These are phyloP conservation scores for Penicillium frequentans DNA, from an alignment of 2,329 filamentous ascomycete species.

Conservation along the genomic window DNA sequence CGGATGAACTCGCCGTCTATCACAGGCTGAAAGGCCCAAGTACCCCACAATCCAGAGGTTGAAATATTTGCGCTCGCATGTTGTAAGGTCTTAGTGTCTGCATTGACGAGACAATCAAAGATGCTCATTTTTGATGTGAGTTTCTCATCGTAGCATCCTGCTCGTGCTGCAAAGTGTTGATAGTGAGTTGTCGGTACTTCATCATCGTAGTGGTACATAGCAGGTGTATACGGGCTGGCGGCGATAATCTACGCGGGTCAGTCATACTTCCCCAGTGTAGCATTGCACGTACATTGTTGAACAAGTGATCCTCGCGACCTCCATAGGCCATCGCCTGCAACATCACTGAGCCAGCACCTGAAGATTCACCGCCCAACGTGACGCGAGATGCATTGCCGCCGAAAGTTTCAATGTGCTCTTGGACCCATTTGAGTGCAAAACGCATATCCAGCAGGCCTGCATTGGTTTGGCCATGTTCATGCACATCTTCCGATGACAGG, in stretches of 20 bases:
- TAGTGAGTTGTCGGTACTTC: conserved; percentile 48
- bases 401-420: conserved; percentile 7
- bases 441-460: conserved; percentile 8
- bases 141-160: conserved; percentile 36
- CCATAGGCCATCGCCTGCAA: conserved; percentile 11
- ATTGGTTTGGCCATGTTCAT: conserved; percentile 18
- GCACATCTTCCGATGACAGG: conserved; percentile 53
- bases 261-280: background rate
- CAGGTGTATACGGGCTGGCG: conserved; percentile 55
- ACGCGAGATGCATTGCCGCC: conserved; percentile 11
- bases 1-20: conserved; percentile 44
- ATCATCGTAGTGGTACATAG: conserved; percentile 54
- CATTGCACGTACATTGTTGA: conserved; percentile 24
- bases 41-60: conserved; percentile 37
- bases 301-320: conserved; percentile 12
- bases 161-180: conserved; percentile 44
- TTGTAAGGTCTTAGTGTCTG: conserved; percentile 38
- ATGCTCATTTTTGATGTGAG: conserved; percentile 13
- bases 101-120: conserved; percentile 44
- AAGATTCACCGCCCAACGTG: conserved; percentile 13
- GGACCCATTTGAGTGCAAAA: conserved; percentile 12
- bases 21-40: conserved; percentile 47
- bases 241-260: conserved; percentile 32
- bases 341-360: conserved; percentile 9
- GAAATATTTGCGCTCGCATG: conserved; percentile 38